Evolutionary conservation across 257 asterid species (phyloP), one percentile per base, ranked within the genome.

Genomic region (Gentiana straminea): DNA sequence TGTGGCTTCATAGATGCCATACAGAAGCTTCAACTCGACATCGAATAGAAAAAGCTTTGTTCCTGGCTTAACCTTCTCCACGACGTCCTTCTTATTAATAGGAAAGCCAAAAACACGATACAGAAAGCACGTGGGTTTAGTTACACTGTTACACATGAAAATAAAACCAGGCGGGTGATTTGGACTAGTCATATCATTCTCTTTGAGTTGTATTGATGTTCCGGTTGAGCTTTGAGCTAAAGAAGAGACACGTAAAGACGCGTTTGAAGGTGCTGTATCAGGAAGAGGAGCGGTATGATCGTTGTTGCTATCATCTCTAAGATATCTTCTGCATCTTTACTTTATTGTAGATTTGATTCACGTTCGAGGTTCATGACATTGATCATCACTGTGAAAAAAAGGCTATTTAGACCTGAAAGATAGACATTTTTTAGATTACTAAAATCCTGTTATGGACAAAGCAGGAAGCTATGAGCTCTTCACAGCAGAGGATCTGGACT

Each of bases 81-180:
- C 84, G 49, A 61, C 72, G 52, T 68, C 67, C 73, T 62, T 69
- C 64, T 65, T 55, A 12, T 76, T 71, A 55, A 13, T 39, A 47
- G 89, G 92, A 67, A 86, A 85, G 51, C 96, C 96, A 64, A 87
- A 82, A 66, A 87, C 92, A 52, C 85, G 86, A 73, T 78, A 78
- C 24, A 54, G 74, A 77, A 66, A 87, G 61, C 96, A 84, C 52
- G 80, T 79, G 35, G 65, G 56, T 79, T 82, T 84, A 34, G 94
- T 81, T 35, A 7, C 70, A 11, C 68, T 62, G 63, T 76, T 82
- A 66, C 96, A 84, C 74, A 84, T 65, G 71, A 87, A 87, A 66
- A 84, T 81, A 75, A 72, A 86, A 61, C 94, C 96, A 57, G 86
- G 51, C 60, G 71, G 53, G 45, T 58, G 15, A 66, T 71, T 58